Base-by-base conservation (phyloP, 164 flowering plant genomes). In the Magnolia officinalis region DNA sequence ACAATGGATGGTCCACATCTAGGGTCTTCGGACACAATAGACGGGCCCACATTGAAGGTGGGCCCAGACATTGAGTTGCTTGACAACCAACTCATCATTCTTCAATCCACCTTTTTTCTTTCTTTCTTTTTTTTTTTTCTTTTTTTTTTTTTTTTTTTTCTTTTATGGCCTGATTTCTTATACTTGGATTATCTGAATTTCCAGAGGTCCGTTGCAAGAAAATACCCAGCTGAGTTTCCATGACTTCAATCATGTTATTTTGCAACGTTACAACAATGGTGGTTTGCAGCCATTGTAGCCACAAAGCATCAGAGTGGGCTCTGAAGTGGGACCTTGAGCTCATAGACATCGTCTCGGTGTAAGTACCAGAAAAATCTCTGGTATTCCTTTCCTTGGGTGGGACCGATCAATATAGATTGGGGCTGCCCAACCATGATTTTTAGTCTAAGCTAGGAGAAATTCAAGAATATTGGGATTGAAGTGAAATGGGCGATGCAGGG, bases 261-360 rank as follows among this genome's bases (percentile, higher is more conserved):
- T 74, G 82, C 78, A 49, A 67, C 78, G 7, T 67, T 80, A 31
- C 82, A 80, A 37, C 70, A 75, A 2, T 52, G 73, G 67, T 74
- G 23, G n/a, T 80, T 80, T 37, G 80, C 82, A 63, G 74, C 61
- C 4, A 45, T 50, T 66, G 8, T 71, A 6, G 70, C 77, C 80
- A 75, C 50, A 50, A 74, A 65, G 68, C 80, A 2, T 80, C 82
- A 0, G 72, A 74, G 26, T 80, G 80, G 80, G 59, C 58, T 61
- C 77, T 80, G 14, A 77, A 49, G 13, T 74, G 77, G 82, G 78
- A 80, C 66, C 16, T 80, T 50, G 82, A 80, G 72, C 79, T 80
- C 16, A 70, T 77, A 9, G 67, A 74, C 74, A 77, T 74, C 64
- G 23, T 80, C 24, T 74, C 71, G 82, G 82, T 18, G 82, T 80